Base-by-base conservation (phyloP, 805 yeast genomes). In the Naumovozyma baii region DNA sequence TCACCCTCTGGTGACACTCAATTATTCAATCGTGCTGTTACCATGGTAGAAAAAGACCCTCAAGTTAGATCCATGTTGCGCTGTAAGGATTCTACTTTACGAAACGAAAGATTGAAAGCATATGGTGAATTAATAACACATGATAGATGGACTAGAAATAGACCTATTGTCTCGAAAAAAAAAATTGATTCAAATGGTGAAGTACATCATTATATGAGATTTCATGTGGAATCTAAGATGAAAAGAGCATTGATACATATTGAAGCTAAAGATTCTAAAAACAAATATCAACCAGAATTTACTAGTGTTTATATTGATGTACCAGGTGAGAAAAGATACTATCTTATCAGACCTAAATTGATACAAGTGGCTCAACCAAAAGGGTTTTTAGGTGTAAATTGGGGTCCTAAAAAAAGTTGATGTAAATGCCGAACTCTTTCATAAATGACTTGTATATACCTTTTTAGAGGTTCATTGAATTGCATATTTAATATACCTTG, bases 1-100 rank as follows among this genome's bases (percentile, higher is more conserved):
- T 73, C 88, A 36, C 96, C 96, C 8, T 80, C 94, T 1, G 94
- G 95, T 18, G 96, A 88, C 55, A 88, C 95, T 0, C 83, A 81
- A 47, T 76, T 94, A 2, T 88, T 88, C 67, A 87, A 88, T 63
- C 74, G 85, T 50, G 94, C 94, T 2, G 87, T 87, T 25, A 72
- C 75, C 10, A 63, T 83, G 50, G 74, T 86, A 30, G 90, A 88
- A 55, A 67, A 79, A 43, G 84, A 81, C 58, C 70, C 70, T 36
- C 60, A 59, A 30, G 79, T 82, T 3, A 78, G 78, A 49, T 63
- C 68, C 46, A 58, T 78, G 22, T 65, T 88, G 30, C 72, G 73
- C 20, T 70, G 80, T 45, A 51, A 66, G 14, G 62, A 61, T 34
- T 54, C 63, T 2, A 59, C 51, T 3, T 47, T 51, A 5, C 52